Evolutionary conservation across 2,329 filamentous ascomycete genomes (phyloP).

Genomic region (Amphichorda felina): DNA sequence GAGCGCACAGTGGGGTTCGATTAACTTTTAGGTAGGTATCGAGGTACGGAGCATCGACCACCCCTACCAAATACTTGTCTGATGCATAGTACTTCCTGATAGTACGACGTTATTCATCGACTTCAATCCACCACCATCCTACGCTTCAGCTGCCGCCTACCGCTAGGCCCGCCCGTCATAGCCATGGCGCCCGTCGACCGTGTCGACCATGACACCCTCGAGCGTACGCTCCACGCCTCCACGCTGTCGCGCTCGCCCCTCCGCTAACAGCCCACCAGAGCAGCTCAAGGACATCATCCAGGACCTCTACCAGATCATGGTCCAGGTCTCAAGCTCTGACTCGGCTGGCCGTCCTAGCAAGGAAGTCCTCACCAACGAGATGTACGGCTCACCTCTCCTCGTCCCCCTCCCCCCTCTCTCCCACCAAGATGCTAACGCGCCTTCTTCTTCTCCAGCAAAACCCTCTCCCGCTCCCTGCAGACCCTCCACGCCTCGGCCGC

Average conservation of each 20-base stretch:
- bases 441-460: constrained; percentile 17
- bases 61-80: no score
- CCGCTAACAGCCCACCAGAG: constrained; percentile 22
- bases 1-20: no score
- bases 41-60: no score
- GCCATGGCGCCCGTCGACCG: constrained; percentile 29
- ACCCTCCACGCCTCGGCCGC: constrained; percentile 26
- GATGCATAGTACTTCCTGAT: no score
- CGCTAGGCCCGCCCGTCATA: background rate
- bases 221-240: constrained; percentile 17
- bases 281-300: constrained; percentile 52
- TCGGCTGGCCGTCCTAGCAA: constrained; percentile 34
- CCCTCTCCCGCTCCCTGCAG: constrained; percentile 25
- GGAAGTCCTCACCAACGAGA: constrained; percentile 43
- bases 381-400: constrained; percentile 20
- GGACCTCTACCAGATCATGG: constrained; percentile 51
- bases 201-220: constrained; percentile 23
- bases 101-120: no score
- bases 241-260: background rate
- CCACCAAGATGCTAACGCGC: constrained; percentile 2
- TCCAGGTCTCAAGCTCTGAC: constrained; percentile 52
- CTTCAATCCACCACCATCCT: no score
- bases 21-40: no score
- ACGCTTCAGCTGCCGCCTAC: no score
- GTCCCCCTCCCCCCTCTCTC: constrained; percentile 1